These are phyloP conservation scores for Fusarium tuaranense DNA, from an alignment of 2,329 filamentous ascomycete genomes.

Conservation along the genomic window DNA sequence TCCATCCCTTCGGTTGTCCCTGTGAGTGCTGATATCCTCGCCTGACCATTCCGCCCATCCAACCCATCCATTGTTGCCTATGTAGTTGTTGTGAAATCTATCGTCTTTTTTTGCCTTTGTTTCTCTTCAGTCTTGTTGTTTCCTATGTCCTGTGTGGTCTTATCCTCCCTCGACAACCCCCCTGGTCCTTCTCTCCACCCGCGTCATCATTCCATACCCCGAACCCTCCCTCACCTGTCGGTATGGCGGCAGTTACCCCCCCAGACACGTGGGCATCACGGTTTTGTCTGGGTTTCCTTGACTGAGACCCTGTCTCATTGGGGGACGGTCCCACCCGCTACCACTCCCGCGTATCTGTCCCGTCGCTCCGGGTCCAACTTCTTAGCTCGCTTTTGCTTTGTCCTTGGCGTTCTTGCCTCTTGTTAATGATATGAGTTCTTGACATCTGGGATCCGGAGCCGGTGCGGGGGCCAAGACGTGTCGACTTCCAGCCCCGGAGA, in stretches of 20 bases:
- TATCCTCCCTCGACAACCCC: background rate
- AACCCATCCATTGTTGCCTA: background rate
- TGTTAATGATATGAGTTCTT: background rate
- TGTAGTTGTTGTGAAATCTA: background rate
- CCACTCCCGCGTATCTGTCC: conserved; percentile 19
- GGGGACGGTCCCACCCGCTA: conserved; percentile 22
- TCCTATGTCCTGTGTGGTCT: background rate
- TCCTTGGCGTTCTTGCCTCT: conserved; percentile 5
- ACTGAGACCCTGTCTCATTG: conserved; percentile 27
- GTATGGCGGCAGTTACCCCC: conserved; percentile 1
- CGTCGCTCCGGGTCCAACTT: conserved; percentile 11
- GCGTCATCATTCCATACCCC: background rate
- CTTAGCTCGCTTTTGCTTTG: conserved; percentile 1
- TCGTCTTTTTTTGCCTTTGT: background rate
- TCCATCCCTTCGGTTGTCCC: background rate
- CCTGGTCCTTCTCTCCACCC: background rate
- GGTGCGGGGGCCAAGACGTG: background rate
- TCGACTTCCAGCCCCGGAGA: background rate
- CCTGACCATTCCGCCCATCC: background rate
- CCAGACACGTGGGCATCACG: conserved; percentile 24
- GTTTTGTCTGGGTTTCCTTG: conserved; percentile 11
- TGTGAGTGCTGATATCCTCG: background rate
- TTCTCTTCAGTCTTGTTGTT: background rate
- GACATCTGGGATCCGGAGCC: background rate
- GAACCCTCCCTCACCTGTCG: conserved; percentile 1